Evolutionary conservation across 345 rosid species (phyloP), one percentile per base, ranked within the genome.

Genomic region (Euphorbia pulcherrima): DNA sequence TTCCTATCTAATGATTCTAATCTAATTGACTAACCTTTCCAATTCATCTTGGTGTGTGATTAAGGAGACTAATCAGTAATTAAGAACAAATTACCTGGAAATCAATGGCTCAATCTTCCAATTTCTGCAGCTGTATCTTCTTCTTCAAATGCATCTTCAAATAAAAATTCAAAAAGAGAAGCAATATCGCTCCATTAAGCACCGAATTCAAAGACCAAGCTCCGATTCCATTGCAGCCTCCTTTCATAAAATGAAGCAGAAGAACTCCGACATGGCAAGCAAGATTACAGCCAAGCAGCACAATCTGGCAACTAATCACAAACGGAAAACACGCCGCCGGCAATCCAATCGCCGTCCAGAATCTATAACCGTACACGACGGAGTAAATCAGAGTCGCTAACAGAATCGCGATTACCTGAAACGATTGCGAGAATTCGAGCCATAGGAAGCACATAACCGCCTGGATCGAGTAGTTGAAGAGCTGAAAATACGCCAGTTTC

Each of bases 151-250:
- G 65, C 74, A 67, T 80, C 68, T 78, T 74, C 51, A 85, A 83
- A 72, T 89, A 84, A 75, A 85, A 93, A 68, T 89, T 86, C 77
- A 93, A 69, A 72, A 84, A 80, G 37, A 85, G 72, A 60, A 85
- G 59, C 74, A 88, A 62, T 47, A 87, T 89, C 3, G 81, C 88
- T 21, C 85, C 83, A 29, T 90, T 90, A 0, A 94, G 80, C 37
- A 91, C 83, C 4, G 97, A 87, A 70, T 91, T 94, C 67, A 91
- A 83, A 35, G 75, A 57, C 99, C 97, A 94, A 21, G 96, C 97
- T 0, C 97, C 92, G 37, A 94, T 84, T 8, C 97, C 97, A 44
- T 94, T 89, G 69, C 97, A 94, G 29, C 99, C 97, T 8, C 96
- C 99, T 78, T 87, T 88, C 75, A 79, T 68, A 41, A 94, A 60